phyloP scores from a whole-genome alignment of 2,329 filamentous ascomycete genomes.

The Knoxdaviesia capensis region DNA sequence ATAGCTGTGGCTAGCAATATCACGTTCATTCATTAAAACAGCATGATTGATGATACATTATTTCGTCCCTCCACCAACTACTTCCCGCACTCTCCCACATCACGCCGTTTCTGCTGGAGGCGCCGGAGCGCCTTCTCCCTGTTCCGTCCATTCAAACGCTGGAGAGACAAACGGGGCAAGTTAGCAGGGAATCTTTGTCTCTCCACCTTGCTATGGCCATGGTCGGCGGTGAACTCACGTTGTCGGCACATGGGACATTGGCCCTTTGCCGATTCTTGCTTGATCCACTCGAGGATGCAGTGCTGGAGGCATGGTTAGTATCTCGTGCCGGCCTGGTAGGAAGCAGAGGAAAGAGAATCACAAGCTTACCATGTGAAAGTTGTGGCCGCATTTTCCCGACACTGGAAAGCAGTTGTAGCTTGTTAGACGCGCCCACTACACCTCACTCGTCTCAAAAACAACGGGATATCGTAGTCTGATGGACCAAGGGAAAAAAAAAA shows the following conservation, averaged over 20 bases:
- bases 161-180: too few relatives aligned
- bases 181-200: too few relatives aligned
- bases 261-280: constrained; percentile 80
- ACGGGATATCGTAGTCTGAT: background rate
- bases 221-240: constrained; percentile 29
- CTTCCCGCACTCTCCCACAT: too few relatives aligned
- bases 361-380: constrained; percentile 72
- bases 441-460: background rate
- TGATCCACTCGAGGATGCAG: constrained; percentile 90
- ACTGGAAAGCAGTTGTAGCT: constrained; percentile 29
- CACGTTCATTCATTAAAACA: too few relatives aligned
- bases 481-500: background rate
- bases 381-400: constrained; percentile 90
- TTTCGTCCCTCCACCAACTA: too few relatives aligned
- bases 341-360: background rate
- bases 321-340: background rate
- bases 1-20: too few relatives aligned
- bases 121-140: too few relatives aligned
- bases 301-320: constrained; percentile 35
- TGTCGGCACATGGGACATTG: constrained; percentile 97
- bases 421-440: constrained; percentile 2
- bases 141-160: too few relatives aligned
- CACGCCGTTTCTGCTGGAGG: too few relatives aligned
- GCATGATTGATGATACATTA: too few relatives aligned
- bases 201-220: too few relatives aligned